Evolutionary conservation across 2,329 filamentous ascomycete genomes (phyloP).

Genomic region (Stagonosporopsis cucurbitacearum): DNA sequence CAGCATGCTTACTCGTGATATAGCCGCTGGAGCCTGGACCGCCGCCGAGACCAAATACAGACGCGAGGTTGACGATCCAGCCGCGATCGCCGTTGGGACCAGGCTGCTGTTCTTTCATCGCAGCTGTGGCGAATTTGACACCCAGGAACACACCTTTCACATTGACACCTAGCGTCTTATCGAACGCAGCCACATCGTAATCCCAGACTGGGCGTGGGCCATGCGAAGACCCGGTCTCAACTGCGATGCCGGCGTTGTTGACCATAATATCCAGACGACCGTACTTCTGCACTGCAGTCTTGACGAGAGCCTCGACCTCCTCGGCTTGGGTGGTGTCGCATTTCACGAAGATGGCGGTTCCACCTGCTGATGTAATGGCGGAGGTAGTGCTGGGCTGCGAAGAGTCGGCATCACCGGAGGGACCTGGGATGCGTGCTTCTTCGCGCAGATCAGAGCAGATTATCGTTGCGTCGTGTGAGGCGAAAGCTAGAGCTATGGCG

Average conservation of each 20-base stretch:
- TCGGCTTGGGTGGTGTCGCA: conserved; percentile 53
- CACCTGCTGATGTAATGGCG: conserved; percentile 38
- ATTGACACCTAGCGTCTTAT: conserved; percentile 51
- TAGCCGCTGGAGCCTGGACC: conserved; percentile 42
- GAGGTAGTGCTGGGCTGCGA: conserved; percentile 37
- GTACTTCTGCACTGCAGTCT: conserved; percentile 51
- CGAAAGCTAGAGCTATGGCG: conserved; percentile 42
- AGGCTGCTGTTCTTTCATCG: conserved; percentile 59
- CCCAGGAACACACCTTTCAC: conserved; percentile 51
- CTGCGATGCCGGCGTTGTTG: conserved; percentile 56
- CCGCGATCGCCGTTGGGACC: conserved; percentile 51
- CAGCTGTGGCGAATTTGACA: conserved; percentile 55
- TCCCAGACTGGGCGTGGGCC: conserved; percentile 52
- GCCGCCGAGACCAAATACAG: conserved; percentile 47
- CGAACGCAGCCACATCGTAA: conserved; percentile 56
- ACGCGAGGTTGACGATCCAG: conserved; percentile 62
- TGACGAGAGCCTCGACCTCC: conserved; percentile 53
- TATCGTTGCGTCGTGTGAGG: conserved; percentile 41
- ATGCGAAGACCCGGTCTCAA: conserved; percentile 41
- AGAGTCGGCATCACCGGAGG: conserved; percentile 19
- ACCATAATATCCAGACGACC: conserved; percentile 59
- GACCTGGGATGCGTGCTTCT: conserved; percentile 22
- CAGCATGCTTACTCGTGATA: conserved; percentile 58
- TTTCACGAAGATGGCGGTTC: conserved; percentile 46
- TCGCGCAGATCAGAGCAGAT: conserved; percentile 42